phyloP scores from a whole-genome alignment of 1,284 basidiomycete species.

The Cryptococcus floricola region DNA sequence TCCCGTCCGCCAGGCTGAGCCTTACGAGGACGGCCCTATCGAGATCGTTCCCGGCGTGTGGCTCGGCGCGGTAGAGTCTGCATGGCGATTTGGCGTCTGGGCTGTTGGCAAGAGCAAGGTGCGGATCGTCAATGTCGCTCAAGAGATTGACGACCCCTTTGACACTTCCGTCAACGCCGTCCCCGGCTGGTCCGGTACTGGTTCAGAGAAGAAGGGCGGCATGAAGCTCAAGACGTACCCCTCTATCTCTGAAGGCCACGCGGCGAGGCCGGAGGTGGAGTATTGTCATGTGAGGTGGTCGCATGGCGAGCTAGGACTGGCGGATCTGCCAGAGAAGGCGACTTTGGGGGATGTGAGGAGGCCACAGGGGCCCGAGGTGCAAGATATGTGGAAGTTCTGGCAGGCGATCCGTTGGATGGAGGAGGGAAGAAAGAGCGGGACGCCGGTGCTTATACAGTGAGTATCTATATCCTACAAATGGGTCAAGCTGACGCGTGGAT shows the following conservation, averaged over 20 bases:
- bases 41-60: constrained; percentile 86
- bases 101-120: constrained; percentile 13
- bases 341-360: constrained; percentile 21
- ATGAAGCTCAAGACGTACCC: constrained; percentile 21
- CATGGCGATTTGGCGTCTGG: constrained; percentile 51
- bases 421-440: constrained; percentile 64
- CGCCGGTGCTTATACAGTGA: constrained; percentile 82
- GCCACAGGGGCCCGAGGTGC: neutral
- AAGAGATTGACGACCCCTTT: constrained; percentile 80
- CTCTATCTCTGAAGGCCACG: neutral
- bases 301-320: constrained; percentile 85
- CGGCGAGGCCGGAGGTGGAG: constrained; percentile 67
- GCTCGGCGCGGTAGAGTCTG: constrained; percentile 92
- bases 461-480: constrained; percentile 33
- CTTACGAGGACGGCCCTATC: constrained; percentile 80
- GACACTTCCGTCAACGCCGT: constrained; percentile 46
- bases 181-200: constrained; percentile 1
- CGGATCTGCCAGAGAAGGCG: constrained; percentile 50
- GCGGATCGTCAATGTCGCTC: constrained; percentile 82
- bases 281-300: constrained; percentile 94
- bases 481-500: neutral
- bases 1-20: constrained; percentile 37
- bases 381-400: constrained; percentile 59
- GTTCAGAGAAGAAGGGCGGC: constrained; percentile 8
- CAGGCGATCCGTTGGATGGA: constrained; percentile 78